Conservation (phyloP, 495 filamentous ascomycete genomes). For the Terfezia boudieri region DNA sequence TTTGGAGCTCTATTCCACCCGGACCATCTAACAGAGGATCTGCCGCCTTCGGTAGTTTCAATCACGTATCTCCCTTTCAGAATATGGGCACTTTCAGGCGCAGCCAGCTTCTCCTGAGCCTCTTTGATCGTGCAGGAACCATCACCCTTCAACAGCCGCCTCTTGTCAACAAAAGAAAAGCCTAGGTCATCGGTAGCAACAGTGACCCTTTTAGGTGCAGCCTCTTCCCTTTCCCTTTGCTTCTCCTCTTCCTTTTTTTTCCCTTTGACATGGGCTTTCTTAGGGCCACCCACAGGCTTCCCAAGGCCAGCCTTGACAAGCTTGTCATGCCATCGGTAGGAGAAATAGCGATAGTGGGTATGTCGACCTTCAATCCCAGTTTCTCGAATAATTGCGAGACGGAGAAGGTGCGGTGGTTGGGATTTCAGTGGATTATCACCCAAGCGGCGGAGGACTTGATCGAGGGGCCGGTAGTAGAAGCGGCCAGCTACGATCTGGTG, state of each 20-base stretch:
- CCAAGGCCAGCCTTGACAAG: constrained; percentile 31
- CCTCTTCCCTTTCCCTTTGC: neutral
- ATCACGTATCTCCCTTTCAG: neutral
- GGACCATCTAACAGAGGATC: neutral
- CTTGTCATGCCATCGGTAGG: constrained; percentile 31
- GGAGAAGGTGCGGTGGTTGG: constrained; percentile 39
- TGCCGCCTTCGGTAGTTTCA: neutral
- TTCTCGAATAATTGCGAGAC: constrained; percentile 41
- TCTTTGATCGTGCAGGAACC: neutral
- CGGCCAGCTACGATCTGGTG: constrained; percentile 25
- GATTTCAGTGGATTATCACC: constrained; percentile 37
- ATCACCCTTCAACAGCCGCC: neutral
- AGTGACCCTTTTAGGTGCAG: neutral
- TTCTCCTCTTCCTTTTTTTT: neutral
- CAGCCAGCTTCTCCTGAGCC: neutral
- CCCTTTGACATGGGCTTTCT: neutral
- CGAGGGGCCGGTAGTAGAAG: constrained; percentile 36
- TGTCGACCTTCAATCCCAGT: constrained; percentile 29
- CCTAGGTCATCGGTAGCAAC: neutral
- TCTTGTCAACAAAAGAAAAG: neutral
- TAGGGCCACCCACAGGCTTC: neutral
- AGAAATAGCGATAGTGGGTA: constrained; percentile 37
- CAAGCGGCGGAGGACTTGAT: constrained; percentile 31
- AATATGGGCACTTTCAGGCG: neutral
- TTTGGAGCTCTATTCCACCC: too few relatives aligned